Evolutionary conservation across 805 yeast genomes (phyloP).

Genomic region (Kodamaea laetipori): DNA sequence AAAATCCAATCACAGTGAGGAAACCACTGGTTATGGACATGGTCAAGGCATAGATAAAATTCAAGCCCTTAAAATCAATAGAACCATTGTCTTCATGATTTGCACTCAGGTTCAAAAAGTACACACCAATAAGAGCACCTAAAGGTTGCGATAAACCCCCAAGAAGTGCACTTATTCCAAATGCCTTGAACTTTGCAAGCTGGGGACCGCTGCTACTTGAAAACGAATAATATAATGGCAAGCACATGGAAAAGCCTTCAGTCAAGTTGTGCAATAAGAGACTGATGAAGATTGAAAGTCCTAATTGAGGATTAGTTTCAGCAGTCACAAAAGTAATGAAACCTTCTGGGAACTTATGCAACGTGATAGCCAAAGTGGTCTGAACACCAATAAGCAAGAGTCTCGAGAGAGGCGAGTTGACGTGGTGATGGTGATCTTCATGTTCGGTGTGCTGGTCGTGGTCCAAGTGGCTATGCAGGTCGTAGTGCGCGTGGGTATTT

Average conservation of each 20-base stretch:
- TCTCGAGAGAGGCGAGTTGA: constrained; percentile 73
- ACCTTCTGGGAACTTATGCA: constrained; percentile 96
- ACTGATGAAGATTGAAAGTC: constrained; percentile 80
- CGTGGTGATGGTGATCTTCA: constrained; percentile 74
- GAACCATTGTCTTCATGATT: constrained; percentile 20
- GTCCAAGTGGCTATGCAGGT: constrained; percentile 15
- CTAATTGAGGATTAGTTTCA: constrained; percentile 61
- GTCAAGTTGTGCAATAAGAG: constrained; percentile 86
- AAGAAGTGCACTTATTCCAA: constrained; percentile 61
- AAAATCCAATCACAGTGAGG: constrained; percentile 74
- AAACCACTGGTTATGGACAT: constrained; percentile 83
- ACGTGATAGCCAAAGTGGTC: constrained; percentile 80
- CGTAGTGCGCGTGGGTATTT: constrained; percentile 4
- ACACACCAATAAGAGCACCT: constrained; percentile 77
- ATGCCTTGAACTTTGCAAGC: constrained; percentile 53
- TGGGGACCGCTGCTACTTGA: constrained; percentile 45
- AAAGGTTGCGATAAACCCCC: constrained; percentile 89
- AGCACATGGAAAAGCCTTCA: constrained; percentile 92
- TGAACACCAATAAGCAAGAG: constrained; percentile 87
- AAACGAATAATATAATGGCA: constrained; percentile 83
- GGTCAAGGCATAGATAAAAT: constrained; percentile 59
- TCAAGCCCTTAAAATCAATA: constrained; percentile 34
- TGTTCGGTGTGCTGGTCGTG: constrained; percentile 26
- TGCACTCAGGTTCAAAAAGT: constrained; percentile 40
- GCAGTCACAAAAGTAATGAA: constrained; percentile 83